Evolutionary conservation across 2,329 filamentous ascomycete species (phyloP), one percentile per base, ranked within the genome.

Genomic region (Dryadomyces quercus-mongolicae): DNA sequence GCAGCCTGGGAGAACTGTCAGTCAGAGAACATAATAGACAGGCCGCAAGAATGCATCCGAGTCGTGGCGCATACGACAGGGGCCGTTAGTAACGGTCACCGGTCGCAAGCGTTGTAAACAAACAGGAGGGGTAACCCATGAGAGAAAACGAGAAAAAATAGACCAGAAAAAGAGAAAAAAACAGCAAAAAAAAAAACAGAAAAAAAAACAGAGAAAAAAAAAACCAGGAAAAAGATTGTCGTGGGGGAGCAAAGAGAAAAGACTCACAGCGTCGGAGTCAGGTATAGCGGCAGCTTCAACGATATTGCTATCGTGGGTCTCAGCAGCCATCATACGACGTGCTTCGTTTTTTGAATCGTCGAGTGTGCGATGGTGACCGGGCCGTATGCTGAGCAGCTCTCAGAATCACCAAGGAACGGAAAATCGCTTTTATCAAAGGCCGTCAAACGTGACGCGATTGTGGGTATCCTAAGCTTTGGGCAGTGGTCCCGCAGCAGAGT

Each of bases 301-400:
- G 68, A 72, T 70, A 70, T 69, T 74, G 64, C 74, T 69, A 67
- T 72, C 70, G 66, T 73, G 71, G 71, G 74, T 73, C 76, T 79
- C 78, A 74, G 77, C 77, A 75, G 78, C 78, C 78, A 82, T 82
- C 77, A 78, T 82, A 76, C 77, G 77, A 75, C 68, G 70, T 71
- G 66, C 66, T 63, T 65, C 64, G 66, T 63, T 62, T 64, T 66
- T 12, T 55, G 60, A 58, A 55, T 52, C 57, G 58, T 56, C 45
- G 52, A 12, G 42, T n/a, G 25, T 44, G 47, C 31, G 49, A 54
- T 21, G 53, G 58, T 51, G 56, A 53, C 54, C 56, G 12, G 21
- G 21, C 38, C 38, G 59, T 60, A 53, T 56, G 52, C 31, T 43
- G 38, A 31, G 52, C 34, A 46, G 52, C 52, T 57, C 47, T 53